Conservation (phyloP, 306 rosid species). For the Medicago arabica region DNA sequence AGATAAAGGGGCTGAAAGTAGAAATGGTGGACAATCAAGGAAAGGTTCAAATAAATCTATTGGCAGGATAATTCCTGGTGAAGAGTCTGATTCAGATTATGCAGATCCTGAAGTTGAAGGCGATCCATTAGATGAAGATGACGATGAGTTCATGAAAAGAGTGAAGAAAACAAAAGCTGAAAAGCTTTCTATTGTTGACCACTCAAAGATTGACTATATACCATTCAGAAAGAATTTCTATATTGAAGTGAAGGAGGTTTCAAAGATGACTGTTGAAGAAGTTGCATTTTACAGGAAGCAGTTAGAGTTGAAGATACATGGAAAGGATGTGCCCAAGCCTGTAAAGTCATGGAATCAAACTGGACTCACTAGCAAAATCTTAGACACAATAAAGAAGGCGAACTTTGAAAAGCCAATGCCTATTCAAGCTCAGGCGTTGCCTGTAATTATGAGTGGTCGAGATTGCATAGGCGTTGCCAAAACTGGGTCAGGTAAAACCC, state of each 20-base stretch:
- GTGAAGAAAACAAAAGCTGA: constrained; percentile 96
- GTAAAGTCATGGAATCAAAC: constrained; percentile 91
- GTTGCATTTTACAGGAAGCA: constrained; percentile 74
- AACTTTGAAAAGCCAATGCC: constrained; percentile 89
- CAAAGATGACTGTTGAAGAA: constrained; percentile 70
- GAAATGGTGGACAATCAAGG: constrained; percentile 54
- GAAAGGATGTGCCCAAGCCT: constrained; percentile 97
- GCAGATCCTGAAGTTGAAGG: constrained; percentile 69
- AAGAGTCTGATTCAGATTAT: constrained; percentile 88
- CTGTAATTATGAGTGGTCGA: constrained; percentile 92
- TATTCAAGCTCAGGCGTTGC: constrained; percentile 93
- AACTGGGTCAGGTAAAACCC: constrained; percentile 97
- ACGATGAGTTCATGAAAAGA: constrained; percentile 94
- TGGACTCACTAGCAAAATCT: constrained; percentile 86
- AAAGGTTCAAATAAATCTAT: constrained; percentile 70
- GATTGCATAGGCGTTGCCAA: constrained; percentile 97
- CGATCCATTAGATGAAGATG: constrained; percentile 78
- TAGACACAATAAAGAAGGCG: constrained; percentile 84
- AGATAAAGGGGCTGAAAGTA: constrained; percentile 54
- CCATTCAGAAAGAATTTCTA: constrained; percentile 76
- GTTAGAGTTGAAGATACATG: constrained; percentile 93
- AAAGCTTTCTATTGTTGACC: constrained; percentile 92
- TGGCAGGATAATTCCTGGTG: constrained; percentile 95
- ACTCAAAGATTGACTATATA: constrained; percentile 84
- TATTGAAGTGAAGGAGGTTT: constrained; percentile 80